These are phyloP conservation scores for Metschnikowia amazonensis DNA, from an alignment of 805 yeast species.

Conservation along the genomic window DNA sequence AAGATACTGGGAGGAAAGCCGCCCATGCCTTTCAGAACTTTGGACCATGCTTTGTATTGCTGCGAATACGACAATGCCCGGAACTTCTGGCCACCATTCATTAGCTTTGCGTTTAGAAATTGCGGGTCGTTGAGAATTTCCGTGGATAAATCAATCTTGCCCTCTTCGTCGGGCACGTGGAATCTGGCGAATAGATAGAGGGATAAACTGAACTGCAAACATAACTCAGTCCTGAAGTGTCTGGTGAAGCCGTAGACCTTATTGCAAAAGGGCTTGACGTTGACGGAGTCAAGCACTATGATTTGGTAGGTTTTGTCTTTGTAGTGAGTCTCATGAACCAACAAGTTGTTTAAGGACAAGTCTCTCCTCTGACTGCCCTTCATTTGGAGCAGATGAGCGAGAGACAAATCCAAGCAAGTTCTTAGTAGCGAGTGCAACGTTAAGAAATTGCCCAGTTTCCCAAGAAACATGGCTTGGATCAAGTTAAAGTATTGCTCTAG, in stretches of 20 bases:
- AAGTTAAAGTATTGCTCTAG: conserved; percentile 2
- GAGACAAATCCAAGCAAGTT: conserved; percentile 25
- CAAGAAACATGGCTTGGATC: neutral
- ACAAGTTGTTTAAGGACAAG: conserved; percentile 21
- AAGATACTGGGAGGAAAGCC: conserved; percentile 21
- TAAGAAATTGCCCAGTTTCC: conserved; percentile 5
- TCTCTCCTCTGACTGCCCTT: conserved; percentile 25
- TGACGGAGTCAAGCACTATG: neutral
- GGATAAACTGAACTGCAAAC: conserved; percentile 27
- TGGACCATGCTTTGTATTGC: conserved; percentile 25
- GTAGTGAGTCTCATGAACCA: neutral
- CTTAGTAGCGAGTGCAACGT: conserved; percentile 22
- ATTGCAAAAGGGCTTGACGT: neutral
- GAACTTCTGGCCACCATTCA: conserved; percentile 25
- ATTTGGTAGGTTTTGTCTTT: neutral
- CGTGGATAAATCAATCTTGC: conserved; percentile 17
- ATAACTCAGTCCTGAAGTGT: conserved; percentile 18
- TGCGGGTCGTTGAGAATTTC: conserved; percentile 8
- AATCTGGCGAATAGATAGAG: conserved; percentile 27
- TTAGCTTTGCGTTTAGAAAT: conserved; percentile 19
- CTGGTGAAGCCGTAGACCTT: neutral
- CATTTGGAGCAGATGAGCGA: conserved; percentile 21
- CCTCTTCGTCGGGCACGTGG: conserved; percentile 27
- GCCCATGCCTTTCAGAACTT: conserved; percentile 20
- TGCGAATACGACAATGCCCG: conserved; percentile 24